Percentiles rank a stretch among this genome's conserved stretches.
Conservation (phyloP, 345 rosid genomes). For the Cardamine occulta region DNA sequence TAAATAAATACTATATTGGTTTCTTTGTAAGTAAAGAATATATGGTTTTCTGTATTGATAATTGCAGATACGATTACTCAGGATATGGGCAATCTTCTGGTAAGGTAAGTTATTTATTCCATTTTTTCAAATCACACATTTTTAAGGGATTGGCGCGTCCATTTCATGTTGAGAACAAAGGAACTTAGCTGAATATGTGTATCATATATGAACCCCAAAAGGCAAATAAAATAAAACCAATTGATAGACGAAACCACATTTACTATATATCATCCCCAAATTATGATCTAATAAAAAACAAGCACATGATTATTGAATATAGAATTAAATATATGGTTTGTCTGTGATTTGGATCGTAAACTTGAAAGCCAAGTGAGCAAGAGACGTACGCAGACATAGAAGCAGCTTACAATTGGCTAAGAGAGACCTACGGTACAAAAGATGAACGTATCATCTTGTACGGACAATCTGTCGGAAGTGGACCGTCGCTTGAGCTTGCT, state of each 20-base stretch:
- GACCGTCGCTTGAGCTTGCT: constrained; percentile 84
- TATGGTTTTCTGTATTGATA: constrained; percentile 7
- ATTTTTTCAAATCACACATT: not conserved
- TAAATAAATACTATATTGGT: not conserved
- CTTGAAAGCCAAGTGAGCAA: constrained; percentile 74
- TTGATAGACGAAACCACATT: not conserved
- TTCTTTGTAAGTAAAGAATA: not conserved
- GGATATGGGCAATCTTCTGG: constrained; percentile 93
- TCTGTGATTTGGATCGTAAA: constrained; percentile 22
- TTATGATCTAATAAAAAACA: not conserved
- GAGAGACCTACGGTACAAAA: constrained; percentile 60
- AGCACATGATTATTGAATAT: not conserved
- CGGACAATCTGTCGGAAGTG: constrained; percentile 92
- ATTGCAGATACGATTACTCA: constrained; percentile 82
- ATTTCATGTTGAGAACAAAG: not conserved
- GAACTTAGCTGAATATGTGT: not conserved
- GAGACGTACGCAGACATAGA: constrained; percentile 91
- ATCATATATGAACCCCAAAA: not conserved
- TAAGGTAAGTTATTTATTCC: constrained; percentile 58
- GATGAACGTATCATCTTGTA: constrained; percentile 78
- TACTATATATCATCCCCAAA: not conserved
- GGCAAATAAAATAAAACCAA: not conserved
- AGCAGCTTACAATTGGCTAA: constrained; percentile 72
- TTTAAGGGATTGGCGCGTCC: not conserved
- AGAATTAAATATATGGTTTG: not conserved